Evolutionary conservation across 352 stramenopile species (phyloP).

Genomic region (Aphanomyces euteiches): DNA sequence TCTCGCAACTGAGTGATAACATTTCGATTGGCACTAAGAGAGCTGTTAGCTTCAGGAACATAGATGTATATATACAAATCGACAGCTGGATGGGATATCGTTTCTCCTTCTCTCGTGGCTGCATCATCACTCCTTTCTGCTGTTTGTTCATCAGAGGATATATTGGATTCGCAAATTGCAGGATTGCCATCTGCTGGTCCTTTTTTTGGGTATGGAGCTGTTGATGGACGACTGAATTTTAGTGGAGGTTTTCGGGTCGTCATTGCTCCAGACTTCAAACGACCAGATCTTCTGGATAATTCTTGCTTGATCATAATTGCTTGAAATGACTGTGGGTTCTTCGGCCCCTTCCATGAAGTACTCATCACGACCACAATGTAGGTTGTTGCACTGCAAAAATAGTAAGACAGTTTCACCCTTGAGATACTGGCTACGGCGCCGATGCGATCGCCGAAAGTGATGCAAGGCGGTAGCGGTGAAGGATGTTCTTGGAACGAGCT

Average conservation of each 20-base stretch:
- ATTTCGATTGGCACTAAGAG: constrained; percentile 20
- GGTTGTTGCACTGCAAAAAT: too few species aligned
- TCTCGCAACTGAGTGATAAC: constrained; percentile 42
- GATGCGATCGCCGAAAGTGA: too few species aligned
- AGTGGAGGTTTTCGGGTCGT: not conserved
- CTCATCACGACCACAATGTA: not conserved
- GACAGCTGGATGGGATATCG: constrained; percentile 5
- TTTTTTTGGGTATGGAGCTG: not conserved
- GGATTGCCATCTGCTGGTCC: too few species aligned
- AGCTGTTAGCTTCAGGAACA: not conserved
- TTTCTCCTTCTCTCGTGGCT: not conserved
- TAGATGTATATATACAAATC: constrained; percentile 9
- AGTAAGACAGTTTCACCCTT: too few species aligned
- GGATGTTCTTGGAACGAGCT: too few species aligned
- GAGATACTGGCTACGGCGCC: too few species aligned
- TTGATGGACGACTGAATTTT: not conserved
- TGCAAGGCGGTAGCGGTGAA: too few species aligned
- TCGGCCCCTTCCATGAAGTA: constrained; percentile 9
- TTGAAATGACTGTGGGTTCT: not conserved
- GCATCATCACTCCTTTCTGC: not conserved
- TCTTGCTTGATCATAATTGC: not conserved
- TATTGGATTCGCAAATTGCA: too few species aligned
- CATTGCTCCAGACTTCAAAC: not conserved
- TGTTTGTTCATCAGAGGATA: too few species aligned
- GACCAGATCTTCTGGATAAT: not conserved